Evolutionary conservation across 106 monocot species (phyloP), one percentile per base, ranked within the genome.

Genomic region (Gastrodia elata): DNA sequence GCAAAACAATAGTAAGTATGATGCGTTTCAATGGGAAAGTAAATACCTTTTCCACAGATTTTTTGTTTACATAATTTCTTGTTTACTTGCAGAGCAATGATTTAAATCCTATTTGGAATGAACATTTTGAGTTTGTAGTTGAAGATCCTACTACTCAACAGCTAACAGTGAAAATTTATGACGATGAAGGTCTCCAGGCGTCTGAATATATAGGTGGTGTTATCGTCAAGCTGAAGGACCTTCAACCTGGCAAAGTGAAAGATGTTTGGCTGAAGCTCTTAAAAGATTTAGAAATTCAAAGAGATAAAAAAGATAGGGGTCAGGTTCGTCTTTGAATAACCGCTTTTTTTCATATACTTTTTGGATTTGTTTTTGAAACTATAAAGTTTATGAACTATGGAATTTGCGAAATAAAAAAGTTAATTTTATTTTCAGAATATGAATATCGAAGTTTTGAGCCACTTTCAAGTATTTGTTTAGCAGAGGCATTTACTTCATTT

Each of bases 101-200:
- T 76, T 79, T 98, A 74, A 91, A 98, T 68, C 97, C 97, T 37
- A 88, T 98, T 13, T 98, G 97, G 97, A 98, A 98, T 77, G 93
- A 98, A 69, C 86, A 91, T 49, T 98, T 83, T 28, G 93, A 98
- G 71, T 98, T 91, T 48, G 78, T 91, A 73, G 90, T 98, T 48
- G 97, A 98, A 82, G 97, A 98, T 85, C 42, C 69, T 56, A 85
- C 91, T 61, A 98, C 97, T 39, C 97, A 93, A 71, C 73, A 76
- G 75, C 73, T 98, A 74, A 77, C 87, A 20, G 81, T 98, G 30
- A 98, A 90, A 57, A 75, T 98, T 72, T 93, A 88, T 77, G 97
- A 98, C 75, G 97, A 98, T 76, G 97, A 93, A 88, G 97, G 97
- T 24, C 0, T 98, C 57, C 97, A 98, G 49, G 72, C 80, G 71